Conservation (phyloP, 164 flowering plant species). For the Chloranthus sessilifolius region DNA sequence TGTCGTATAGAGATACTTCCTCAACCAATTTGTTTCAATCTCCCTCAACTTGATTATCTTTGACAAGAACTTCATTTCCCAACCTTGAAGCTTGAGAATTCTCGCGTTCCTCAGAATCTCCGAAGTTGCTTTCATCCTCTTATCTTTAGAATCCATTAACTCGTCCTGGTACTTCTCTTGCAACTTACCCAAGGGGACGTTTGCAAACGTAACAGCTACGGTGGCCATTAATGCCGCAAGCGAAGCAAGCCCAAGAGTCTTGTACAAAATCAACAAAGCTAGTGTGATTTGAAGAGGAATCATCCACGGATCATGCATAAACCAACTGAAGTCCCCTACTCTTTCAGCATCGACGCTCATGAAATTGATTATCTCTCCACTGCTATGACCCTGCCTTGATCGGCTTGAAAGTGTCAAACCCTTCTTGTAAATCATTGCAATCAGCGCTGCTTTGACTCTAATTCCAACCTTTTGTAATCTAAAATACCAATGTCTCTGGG, state of each 20-base stretch:
- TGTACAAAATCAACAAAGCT: not conserved
- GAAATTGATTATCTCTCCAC: conserved; percentile 1
- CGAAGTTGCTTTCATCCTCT: conserved; percentile 60
- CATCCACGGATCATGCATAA: conserved; percentile 1
- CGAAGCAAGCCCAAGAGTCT: conserved; percentile 51
- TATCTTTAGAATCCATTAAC: conserved; percentile 61
- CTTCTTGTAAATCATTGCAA: conserved; percentile 9
- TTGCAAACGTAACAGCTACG: conserved; percentile 39
- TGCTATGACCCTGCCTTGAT: conserved; percentile 7
- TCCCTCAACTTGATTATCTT: conserved; percentile 44
- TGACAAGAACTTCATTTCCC: conserved; percentile 64
- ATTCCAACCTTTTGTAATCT: conserved; percentile 10
- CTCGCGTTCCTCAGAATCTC: conserved; percentile 67
- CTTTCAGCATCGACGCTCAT: not conserved
- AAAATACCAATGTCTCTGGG: conserved; percentile 19
- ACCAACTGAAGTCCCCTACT: not conserved
- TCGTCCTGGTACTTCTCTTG: conserved; percentile 41
- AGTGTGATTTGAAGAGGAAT: not conserved
- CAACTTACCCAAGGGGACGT: conserved; percentile 45
- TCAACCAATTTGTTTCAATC: conserved; percentile 49
- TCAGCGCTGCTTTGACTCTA: conserved; percentile 7
- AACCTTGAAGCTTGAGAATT: conserved; percentile 67
- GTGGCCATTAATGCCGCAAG: conserved; percentile 47
- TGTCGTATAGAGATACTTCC: conserved; percentile 34
- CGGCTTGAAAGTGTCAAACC: conserved; percentile 14